Conservation (phyloP, 192 early-diverging fungal genomes). For the Thoreauomyces humboldtii region DNA sequence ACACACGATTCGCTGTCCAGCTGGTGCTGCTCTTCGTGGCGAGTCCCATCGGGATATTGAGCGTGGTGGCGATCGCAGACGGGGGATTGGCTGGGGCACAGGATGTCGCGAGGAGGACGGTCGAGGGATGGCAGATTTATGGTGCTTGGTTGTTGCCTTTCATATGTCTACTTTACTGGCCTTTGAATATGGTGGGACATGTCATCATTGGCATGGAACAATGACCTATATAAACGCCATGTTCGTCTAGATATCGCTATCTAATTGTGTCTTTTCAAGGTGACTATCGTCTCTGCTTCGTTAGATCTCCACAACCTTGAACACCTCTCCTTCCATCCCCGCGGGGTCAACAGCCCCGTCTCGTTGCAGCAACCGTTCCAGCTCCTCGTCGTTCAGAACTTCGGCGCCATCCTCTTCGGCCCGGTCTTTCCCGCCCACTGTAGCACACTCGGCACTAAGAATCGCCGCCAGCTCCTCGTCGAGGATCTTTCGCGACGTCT, state of each 20-base stretch:
- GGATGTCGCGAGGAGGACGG: conserved; percentile 5
- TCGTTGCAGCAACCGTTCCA: too few species aligned
- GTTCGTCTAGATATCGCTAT: too few species aligned
- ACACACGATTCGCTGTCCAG: conserved; percentile 12
- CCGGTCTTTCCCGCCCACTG: too few species aligned
- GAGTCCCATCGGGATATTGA: conserved; percentile 34
- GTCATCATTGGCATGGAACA: conserved; percentile 36
- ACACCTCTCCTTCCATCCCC: too few species aligned
- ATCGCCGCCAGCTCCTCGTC: conserved; percentile 65
- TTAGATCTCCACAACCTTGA: too few species aligned
- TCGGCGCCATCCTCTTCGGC: too few species aligned
- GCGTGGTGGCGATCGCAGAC: background rate
- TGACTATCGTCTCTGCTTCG: too few species aligned
- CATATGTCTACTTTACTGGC: conserved; percentile 38
- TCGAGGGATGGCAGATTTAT: conserved; percentile 35
- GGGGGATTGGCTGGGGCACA: conserved; percentile 12
- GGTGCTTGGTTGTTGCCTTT: conserved; percentile 40
- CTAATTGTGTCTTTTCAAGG: too few species aligned
- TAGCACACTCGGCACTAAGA: conserved; percentile 71
- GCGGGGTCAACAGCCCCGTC: too few species aligned
- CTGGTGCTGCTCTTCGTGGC: conserved; percentile 19
- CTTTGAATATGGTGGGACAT: conserved; percentile 40
- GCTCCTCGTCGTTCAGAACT: too few species aligned
- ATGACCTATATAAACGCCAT: background rate
- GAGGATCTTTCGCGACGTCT: conserved; percentile 23